These are phyloP conservation scores for Neonectria faginata DNA, from an alignment of 2,329 filamentous ascomycete genomes.

Conservation along the genomic window DNA sequence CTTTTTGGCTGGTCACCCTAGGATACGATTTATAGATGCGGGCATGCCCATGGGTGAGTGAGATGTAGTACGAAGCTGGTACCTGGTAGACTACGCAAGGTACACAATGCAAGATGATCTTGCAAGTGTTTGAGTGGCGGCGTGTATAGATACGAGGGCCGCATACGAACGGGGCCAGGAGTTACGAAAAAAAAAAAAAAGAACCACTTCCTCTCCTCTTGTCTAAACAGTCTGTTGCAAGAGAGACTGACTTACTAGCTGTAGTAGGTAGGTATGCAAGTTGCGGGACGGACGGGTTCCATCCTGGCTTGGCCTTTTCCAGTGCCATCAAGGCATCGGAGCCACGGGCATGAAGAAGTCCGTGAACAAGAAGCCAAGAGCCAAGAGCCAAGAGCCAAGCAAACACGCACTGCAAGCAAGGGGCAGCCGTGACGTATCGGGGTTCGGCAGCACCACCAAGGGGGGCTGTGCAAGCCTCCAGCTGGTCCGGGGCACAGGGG, in stretches of 20 bases:
- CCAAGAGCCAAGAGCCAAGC: neutral
- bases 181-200: slow-evolving; percentile 13
- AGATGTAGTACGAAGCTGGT: neutral
- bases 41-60: slow-evolving; percentile 14
- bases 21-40: neutral
- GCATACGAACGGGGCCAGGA: neutral
- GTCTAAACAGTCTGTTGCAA: neutral
- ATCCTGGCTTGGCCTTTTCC: slow-evolving; percentile 1
- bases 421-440: slow-evolving; percentile 25
- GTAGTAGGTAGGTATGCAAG: neutral
- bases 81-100: neutral
- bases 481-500: neutral
- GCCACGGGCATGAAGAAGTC: slow-evolving; percentile 1
- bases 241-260: neutral
- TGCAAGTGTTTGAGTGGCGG: neutral
- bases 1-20: neutral
- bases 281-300: neutral
- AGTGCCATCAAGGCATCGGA: slow-evolving; percentile 3
- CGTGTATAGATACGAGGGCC: slow-evolving; percentile 4
- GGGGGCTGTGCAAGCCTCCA: slow-evolving; percentile 31
- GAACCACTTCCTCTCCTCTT: neutral
- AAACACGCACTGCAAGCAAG: neutral
- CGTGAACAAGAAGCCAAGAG: slow-evolving; percentile 4
- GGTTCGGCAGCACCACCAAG: slow-evolving; percentile 22
- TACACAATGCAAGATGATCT: neutral